Evolutionary conservation across 176 grass and related monocot species (phyloP), one percentile per base, ranked within the genome.

Genomic region (Bonia amplexicaulis): DNA sequence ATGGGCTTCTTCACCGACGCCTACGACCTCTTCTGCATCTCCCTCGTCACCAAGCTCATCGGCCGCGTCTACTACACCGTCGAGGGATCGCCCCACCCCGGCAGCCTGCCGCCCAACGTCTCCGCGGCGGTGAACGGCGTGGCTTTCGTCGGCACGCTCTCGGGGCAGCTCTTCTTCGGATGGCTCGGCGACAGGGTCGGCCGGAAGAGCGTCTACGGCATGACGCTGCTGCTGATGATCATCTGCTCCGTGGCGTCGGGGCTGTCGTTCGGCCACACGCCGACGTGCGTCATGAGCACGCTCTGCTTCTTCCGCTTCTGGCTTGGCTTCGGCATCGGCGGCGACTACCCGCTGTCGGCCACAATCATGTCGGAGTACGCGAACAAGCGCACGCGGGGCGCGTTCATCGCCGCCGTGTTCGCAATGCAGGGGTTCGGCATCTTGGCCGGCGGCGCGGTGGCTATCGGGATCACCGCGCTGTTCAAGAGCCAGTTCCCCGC

Each of bases 1-100:
- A 94, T 94, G 91, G 94, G 94, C 0, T 97, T 97, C 85, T 97
- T 97, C 73, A 97, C 92, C 4, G 94, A 97, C 27, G 94, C 94
- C 0, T 97, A 97, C 71, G 94, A 97, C 45, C 79, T 97, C 5
- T 97, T 97, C 44, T 86, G 82, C 44, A 92, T 97, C 86, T 27
- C 31, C 23, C 81, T 84, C 75, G 87, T 89, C 46, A 89, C 82
- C 48, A 89, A 89, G 87, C 87, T 89, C 76, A 78, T 89, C 76
- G 87, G 87, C 27, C 87, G 87, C 49, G 53, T 89, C 49, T 89
- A 89, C 87, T 89, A 89, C 86, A 47, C 49, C 68, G 57, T 65
- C 19, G 66, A 68, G 11, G 76, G 84, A 2, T 80, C 66, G 7
- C n/a, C 48, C 35, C 23, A 68, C 13, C 83, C 83, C 6, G 83